Percentiles rank a stretch among this genome's conserved stretches.
phyloP scores from a whole-genome alignment of 2,329 filamentous ascomycete genomes.

The Colletotrichum trifolii region DNA sequence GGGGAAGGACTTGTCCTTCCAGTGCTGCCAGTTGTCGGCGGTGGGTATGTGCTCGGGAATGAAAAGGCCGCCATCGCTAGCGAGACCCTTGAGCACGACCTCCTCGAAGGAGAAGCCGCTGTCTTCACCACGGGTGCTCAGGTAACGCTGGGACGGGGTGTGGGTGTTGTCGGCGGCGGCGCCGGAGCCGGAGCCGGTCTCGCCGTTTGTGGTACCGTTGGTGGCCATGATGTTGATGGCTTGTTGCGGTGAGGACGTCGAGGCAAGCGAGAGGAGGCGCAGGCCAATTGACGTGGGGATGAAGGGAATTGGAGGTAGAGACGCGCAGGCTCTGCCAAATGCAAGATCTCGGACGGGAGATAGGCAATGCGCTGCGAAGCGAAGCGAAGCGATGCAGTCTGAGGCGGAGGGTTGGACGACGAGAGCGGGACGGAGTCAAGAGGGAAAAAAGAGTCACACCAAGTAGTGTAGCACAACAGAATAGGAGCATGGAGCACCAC shows the following conservation, averaged over 20 bases:
- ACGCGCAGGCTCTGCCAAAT: constrained; percentile 14
- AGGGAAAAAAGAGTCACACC: constrained; percentile 31
- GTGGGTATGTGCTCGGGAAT: constrained; percentile 85
- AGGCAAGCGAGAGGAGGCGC: not conserved
- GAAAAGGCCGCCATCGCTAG: constrained; percentile 87
- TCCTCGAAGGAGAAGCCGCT: constrained; percentile 84
- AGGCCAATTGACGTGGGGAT: constrained; percentile 16
- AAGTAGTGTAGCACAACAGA: no score
- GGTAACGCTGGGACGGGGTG: constrained; percentile 59
- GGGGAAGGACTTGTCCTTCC: constrained; percentile 82
- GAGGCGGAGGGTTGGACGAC: constrained; percentile 7
- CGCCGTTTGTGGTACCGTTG: constrained; percentile 50
- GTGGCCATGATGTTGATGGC: constrained; percentile 51
- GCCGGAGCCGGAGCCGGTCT: constrained; percentile 15
- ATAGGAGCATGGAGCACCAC: constrained; percentile 4
- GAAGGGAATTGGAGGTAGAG: constrained; percentile 1
- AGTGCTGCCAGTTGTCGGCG: constrained; percentile 73
- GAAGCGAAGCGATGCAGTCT: no score
- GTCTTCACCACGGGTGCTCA: constrained; percentile 63
- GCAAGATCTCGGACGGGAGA: constrained; percentile 17
- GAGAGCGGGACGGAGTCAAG: constrained; percentile 17
- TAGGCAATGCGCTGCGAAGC: not conserved
- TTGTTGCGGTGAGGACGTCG: constrained; percentile 5
- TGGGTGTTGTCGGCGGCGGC: constrained; percentile 46
- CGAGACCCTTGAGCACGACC: constrained; percentile 89